Evolutionary conservation across 73 alveolate species (phyloP).

Genomic region (Paraurostyla sp.): DNA sequence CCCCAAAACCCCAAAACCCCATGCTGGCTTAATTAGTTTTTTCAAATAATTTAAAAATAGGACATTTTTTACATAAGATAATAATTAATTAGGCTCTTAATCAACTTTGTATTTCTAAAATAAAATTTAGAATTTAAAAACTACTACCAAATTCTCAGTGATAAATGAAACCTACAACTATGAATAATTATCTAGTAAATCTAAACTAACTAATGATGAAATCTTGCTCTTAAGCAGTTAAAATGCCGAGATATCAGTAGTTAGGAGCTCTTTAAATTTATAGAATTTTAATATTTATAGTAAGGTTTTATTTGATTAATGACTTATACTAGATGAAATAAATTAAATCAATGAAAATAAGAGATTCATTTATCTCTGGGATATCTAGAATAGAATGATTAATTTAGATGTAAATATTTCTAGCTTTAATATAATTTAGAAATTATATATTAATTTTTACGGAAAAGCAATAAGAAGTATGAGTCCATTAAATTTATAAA

Average conservation of each 20-base stretch:
- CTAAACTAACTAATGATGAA: not conserved
- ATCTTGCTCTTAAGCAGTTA: not conserved
- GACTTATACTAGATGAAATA: not conserved
- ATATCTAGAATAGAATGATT: not conserved
- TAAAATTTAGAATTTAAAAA: not conserved
- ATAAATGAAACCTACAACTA: not conserved
- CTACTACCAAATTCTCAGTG: no score
- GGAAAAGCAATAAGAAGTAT: not conserved
- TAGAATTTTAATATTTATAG: not conserved
- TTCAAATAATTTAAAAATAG: not conserved
- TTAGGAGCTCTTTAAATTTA: not conserved
- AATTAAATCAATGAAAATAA: not conserved
- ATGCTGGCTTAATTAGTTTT: not conserved
- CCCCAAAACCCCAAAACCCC: no score
- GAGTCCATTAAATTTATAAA: not conserved
- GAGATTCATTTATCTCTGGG: not conserved
- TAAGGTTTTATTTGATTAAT: not conserved
- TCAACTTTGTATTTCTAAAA: not conserved
- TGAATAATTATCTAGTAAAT: not conserved
- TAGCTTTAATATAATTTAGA: not conserved
- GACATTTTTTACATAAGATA: not conserved
- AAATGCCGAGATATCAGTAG: not conserved
- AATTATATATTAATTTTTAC: not conserved
- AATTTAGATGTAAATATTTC: not conserved
- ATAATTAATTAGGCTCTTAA: not conserved